These are phyloP conservation scores for Fraxinus angustifolia DNA, from an alignment of 305 asterid species.

Conservation along the genomic window DNA sequence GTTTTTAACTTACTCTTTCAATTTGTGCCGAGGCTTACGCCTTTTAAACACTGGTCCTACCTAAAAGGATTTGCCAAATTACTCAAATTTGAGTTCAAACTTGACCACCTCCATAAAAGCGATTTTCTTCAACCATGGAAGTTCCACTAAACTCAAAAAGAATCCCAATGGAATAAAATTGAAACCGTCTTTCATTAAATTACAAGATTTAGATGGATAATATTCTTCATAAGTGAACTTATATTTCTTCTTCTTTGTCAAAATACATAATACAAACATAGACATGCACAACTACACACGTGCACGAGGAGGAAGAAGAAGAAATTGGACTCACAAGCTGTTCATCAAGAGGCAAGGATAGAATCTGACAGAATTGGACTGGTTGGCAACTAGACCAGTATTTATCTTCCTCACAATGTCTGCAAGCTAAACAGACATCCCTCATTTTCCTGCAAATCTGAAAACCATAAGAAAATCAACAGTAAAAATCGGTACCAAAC, in stretches of 20 bases:
- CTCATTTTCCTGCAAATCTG: constrained; percentile 20
- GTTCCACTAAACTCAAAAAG: not conserved
- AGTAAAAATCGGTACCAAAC: not conserved
- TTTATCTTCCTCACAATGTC: constrained; percentile 28
- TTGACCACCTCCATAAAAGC: not conserved
- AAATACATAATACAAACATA: not conserved
- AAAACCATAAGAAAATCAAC: not conserved
- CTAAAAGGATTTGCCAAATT: not conserved
- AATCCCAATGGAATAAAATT: not conserved
- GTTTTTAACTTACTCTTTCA: not conserved
- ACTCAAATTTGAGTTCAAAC: not conserved
- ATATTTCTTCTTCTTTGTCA: not conserved
- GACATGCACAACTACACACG: not conserved
- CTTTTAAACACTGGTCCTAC: not conserved
- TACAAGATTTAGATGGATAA: not conserved
- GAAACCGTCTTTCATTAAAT: not conserved
- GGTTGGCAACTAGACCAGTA: constrained; percentile 37
- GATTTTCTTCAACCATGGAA: not conserved
- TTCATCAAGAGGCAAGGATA: constrained; percentile 21
- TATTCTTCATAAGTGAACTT: constrained; percentile 7
- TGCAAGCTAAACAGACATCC: constrained; percentile 26
- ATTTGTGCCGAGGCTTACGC: not conserved
- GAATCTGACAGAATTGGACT: constrained; percentile 35
- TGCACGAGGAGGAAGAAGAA: not conserved
- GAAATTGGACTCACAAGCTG: constrained; percentile 23